phyloP scores from a whole-genome alignment of 345 rosid species.

The Schrenkiella parvula region DNA sequence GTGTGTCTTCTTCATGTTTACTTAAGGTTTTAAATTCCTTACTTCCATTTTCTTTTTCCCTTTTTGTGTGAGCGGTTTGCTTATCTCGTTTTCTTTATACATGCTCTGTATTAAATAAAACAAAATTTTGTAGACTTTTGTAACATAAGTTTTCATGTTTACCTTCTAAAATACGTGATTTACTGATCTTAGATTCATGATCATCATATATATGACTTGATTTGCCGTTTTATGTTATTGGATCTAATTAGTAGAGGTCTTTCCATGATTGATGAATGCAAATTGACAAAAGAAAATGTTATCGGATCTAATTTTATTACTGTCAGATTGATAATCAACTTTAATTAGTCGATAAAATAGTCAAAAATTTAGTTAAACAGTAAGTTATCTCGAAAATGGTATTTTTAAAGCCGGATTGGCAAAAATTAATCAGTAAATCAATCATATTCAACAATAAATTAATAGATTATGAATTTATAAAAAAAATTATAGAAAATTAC shows the following conservation, averaged over 20 bases:
- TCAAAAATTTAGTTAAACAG: background rate
- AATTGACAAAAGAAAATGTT: too few species aligned
- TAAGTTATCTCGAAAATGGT: background rate
- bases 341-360: too few species aligned
- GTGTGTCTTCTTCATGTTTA: background rate
- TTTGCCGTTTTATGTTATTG: too few species aligned
- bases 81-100: background rate
- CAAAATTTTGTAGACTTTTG: background rate
- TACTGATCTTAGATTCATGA: background rate
- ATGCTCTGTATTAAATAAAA: background rate
- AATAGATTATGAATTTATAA: too few species aligned
- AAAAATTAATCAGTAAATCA: background rate
- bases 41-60: background rate
- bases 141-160: background rate
- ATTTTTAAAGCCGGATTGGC: background rate
- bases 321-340: too few species aligned
- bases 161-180: background rate
- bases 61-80: background rate
- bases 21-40: background rate
- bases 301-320: too few species aligned
- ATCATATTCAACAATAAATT: background rate
- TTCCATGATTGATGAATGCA: too few species aligned
- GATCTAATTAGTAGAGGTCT: too few species aligned
- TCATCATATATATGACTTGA: background rate
- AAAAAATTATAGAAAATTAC: too few species aligned